These are phyloP conservation scores for Aspergillus coremiiformis DNA, from an alignment of 495 filamentous ascomycete genomes.

Conservation along the genomic window DNA sequence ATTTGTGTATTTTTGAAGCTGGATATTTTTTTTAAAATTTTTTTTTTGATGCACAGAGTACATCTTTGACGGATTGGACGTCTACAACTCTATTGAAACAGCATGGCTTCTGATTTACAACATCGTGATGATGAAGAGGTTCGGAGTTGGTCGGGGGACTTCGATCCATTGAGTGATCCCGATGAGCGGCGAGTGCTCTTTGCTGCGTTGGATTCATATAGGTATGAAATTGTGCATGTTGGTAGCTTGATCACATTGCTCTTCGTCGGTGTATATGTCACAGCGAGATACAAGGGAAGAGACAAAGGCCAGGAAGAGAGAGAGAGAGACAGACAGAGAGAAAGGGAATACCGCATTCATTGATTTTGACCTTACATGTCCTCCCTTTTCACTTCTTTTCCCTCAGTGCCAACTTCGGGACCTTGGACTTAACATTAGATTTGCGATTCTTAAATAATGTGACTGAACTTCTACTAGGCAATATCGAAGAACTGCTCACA, in stretches of 20 bases:
- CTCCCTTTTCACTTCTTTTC: not conserved
- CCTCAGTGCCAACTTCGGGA: not conserved
- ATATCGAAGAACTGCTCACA: conserved; percentile 76
- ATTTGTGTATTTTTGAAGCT: not conserved
- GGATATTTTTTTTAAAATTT: not conserved
- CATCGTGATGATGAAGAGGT: conserved; percentile 17
- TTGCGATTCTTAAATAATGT: not conserved
- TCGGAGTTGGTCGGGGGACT: conserved; percentile 49
- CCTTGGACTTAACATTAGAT: not conserved
- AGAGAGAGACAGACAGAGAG: not conserved
- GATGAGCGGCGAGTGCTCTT: conserved; percentile 72
- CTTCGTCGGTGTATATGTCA: not conserved
- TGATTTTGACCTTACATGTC: not conserved
- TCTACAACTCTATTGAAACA: not conserved
- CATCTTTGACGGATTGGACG: not conserved
- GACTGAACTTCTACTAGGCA: conserved; percentile 43
- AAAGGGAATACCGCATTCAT: not conserved
- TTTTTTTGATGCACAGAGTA: not conserved
- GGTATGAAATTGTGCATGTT: conserved; percentile 48
- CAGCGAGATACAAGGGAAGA: not conserved
- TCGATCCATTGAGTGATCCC: conserved; percentile 57
- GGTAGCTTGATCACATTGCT: not conserved
- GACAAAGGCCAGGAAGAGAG: not conserved
- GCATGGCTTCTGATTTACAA: conserved; percentile 16
- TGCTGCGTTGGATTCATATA: conserved; percentile 74